Percentiles rank a stretch among this genome's conserved stretches.
phyloP scores from a whole-genome alignment of 768 basidiomycete species.

The Coprinopsis sp. region DNA sequence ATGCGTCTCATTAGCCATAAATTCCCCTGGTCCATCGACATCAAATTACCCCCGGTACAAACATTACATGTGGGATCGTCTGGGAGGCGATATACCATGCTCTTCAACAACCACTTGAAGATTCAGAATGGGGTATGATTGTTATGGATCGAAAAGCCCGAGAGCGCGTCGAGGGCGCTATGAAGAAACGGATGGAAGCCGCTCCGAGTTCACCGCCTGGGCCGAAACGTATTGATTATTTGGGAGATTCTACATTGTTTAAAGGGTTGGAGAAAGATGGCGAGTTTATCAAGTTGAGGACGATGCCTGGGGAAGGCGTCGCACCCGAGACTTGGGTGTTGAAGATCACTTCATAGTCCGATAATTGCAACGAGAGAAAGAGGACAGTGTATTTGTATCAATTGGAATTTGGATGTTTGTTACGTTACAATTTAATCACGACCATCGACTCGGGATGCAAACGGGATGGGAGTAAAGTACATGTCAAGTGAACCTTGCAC shows the following conservation, averaged over 20 bases:
- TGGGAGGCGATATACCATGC: slow-evolving; percentile 49
- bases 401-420: too few relatives aligned
- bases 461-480: too few relatives aligned
- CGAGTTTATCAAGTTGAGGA: slow-evolving; percentile 46
- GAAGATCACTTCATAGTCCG: slow-evolving; percentile 23
- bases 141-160: slow-evolving; percentile 37
- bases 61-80: slow-evolving; percentile 47
- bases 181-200: slow-evolving; percentile 41
- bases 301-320: slow-evolving; percentile 39
- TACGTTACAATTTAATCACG: too few relatives aligned
- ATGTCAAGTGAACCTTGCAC: too few relatives aligned
- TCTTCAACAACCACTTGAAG: slow-evolving; percentile 50
- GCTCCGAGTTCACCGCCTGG: slow-evolving; percentile 26
- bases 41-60: slow-evolving; percentile 31
- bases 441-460: too few relatives aligned
- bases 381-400: too few relatives aligned
- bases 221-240: slow-evolving; percentile 57
- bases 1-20: slow-evolving; percentile 54
- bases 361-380: too few relatives aligned
- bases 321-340: slow-evolving; percentile 58
- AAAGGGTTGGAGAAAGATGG: slow-evolving; percentile 59
- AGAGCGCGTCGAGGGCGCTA: slow-evolving; percentile 45
- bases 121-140: slow-evolving; percentile 67
- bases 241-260: slow-evolving; percentile 57
- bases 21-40: slow-evolving; percentile 65